These are phyloP conservation scores for Penicillium bialowiezense DNA, from an alignment of 495 filamentous ascomycete genomes.

Conservation along the genomic window DNA sequence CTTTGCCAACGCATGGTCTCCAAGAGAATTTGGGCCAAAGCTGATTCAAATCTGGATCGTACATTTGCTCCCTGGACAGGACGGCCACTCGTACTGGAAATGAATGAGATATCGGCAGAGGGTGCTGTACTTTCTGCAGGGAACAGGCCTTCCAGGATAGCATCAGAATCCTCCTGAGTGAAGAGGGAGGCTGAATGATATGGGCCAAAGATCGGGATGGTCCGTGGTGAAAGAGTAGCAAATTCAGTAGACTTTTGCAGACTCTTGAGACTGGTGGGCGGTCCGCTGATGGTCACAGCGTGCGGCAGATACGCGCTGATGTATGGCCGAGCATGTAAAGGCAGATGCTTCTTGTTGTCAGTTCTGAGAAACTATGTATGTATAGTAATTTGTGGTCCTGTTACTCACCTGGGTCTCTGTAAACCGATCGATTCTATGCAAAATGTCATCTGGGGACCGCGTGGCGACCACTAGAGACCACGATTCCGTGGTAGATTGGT, in stretches of 20 bases:
- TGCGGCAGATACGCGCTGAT: slow-evolving; percentile 65
- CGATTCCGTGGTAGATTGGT: slow-evolving; percentile 9
- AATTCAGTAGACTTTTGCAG: slow-evolving; percentile 50
- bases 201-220: slow-evolving; percentile 67
- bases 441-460: slow-evolving; percentile 12
- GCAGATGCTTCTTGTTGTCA: slow-evolving; percentile 43
- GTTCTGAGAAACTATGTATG: slow-evolving; percentile 16
- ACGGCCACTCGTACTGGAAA: no score
- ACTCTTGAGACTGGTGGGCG: slow-evolving; percentile 56
- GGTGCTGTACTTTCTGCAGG: no score
- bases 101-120: no score
- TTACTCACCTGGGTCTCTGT: slow-evolving; percentile 41
- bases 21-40: background rate
- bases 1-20: background rate
- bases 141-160: background rate
- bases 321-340: slow-evolving; percentile 60
- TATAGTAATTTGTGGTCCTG: no score
- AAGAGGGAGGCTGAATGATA: slow-evolving; percentile 57
- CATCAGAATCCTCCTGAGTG: background rate
- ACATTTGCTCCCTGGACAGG: background rate
- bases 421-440: slow-evolving; percentile 14
- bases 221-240: slow-evolving; percentile 48
- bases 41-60: background rate
- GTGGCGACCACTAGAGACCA: slow-evolving; percentile 29
- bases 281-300: slow-evolving; percentile 69